phyloP scores from a whole-genome alignment of 306 rosid genomes.

The Rubus parviflorus region DNA sequence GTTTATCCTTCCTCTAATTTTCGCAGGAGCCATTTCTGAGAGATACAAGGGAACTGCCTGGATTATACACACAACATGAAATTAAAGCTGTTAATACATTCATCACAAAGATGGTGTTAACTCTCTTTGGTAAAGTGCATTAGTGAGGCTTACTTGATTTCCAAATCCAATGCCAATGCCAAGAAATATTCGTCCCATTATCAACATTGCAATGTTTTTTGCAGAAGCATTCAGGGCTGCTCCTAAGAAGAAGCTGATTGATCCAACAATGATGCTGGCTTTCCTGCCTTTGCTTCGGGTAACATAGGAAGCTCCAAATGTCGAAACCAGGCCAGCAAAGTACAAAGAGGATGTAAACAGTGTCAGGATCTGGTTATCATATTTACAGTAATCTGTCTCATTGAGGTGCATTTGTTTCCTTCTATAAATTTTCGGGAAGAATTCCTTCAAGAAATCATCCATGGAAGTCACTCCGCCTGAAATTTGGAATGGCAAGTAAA shows the following conservation, averaged over 20 bases:
- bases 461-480: slow-evolving; percentile 93
- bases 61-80: slow-evolving; percentile 16
- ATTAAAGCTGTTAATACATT: neutral
- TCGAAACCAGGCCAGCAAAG: slow-evolving; percentile 78
- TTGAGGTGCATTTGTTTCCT: slow-evolving; percentile 61
- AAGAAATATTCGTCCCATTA: slow-evolving; percentile 74
- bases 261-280: slow-evolving; percentile 87
- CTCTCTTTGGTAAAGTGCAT: neutral
- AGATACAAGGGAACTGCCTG: slow-evolving; percentile 93
- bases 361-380: slow-evolving; percentile 79
- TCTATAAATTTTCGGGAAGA: slow-evolving; percentile 68
- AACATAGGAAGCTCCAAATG: slow-evolving; percentile 76
- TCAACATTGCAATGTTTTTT: slow-evolving; percentile 65
- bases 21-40: slow-evolving; percentile 88
- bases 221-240: slow-evolving; percentile 83
- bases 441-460: slow-evolving; percentile 79
- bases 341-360: slow-evolving; percentile 93
- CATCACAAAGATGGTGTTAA: neutral
- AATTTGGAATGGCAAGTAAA: slow-evolving; percentile 7
- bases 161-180: slow-evolving; percentile 93
- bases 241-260: slow-evolving; percentile 74
- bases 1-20: slow-evolving; percentile 83
- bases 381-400: slow-evolving; percentile 90
- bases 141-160: slow-evolving; percentile 62
- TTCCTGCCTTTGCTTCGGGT: slow-evolving; percentile 78